Evolutionary conservation across 139 green algal genomes (phyloP).

Genomic region (Spirogloea muscicola): DNA sequence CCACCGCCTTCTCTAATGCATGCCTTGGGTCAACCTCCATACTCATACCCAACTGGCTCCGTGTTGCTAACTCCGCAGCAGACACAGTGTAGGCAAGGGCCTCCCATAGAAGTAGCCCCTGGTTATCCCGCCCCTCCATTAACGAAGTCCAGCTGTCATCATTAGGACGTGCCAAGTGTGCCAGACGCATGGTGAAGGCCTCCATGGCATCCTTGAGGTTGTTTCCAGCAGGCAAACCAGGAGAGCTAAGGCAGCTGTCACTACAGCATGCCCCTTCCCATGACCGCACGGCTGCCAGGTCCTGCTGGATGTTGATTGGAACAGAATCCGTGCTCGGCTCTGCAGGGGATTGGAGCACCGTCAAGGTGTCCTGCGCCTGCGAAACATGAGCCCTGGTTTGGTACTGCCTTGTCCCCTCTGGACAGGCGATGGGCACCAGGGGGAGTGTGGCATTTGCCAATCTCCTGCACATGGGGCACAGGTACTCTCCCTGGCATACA

Average conservation of each 20-base stretch:
- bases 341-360: too few relatives aligned
- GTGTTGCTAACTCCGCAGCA: constrained; percentile 19
- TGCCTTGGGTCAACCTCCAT: not conserved
- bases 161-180: not conserved
- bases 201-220: constrained; percentile 1
- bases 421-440: too few relatives aligned
- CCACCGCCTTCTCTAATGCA: not conserved
- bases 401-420: too few relatives aligned
- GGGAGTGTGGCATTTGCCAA: constrained; percentile 38
- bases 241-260: too few relatives aligned
- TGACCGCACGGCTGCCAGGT: too few relatives aligned
- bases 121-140: not conserved
- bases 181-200: constrained; percentile 10
- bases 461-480: constrained; percentile 46
- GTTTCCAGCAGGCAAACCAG: not conserved
- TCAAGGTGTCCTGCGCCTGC: too few relatives aligned
- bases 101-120: constrained; percentile 26
- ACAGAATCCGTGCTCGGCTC: too few relatives aligned
- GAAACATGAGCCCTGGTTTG: too few relatives aligned
- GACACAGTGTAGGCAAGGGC: constrained; percentile 23
- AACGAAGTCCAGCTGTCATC: not conserved
- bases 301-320: too few relatives aligned
- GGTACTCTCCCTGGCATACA: constrained; percentile 45
- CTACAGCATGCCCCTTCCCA: too few relatives aligned
- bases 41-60: not conserved